Percentiles rank a stretch among this genome's conserved stretches.
phyloP scores from a whole-genome alignment of 2,329 filamentous ascomycete species.

The Tolypocladium cylindrosporum region DNA sequence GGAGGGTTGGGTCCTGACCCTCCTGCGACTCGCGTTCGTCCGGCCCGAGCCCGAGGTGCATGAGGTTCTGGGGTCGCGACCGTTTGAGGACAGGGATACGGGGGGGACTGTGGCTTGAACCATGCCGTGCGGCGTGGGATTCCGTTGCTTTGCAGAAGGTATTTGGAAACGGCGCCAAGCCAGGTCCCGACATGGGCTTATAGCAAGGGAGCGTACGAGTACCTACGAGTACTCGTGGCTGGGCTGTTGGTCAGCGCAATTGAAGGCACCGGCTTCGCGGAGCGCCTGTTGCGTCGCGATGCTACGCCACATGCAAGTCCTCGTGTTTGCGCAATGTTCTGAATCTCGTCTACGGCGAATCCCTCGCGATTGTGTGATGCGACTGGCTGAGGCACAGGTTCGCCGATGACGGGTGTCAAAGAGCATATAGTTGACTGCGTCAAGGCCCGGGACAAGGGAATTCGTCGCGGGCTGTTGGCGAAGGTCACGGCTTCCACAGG shows the following conservation, averaged over 20 bases:
- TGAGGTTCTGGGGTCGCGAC: not conserved
- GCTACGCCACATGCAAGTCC: not conserved
- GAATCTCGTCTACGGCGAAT: not conserved
- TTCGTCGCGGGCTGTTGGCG: not conserved
- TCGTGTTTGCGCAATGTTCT: not conserved
- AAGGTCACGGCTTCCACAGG: not conserved
- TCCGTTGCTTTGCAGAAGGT: not conserved
- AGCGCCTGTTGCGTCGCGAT: not conserved
- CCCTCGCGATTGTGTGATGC: not conserved
- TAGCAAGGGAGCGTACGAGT: too few species aligned
- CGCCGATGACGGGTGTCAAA: not conserved
- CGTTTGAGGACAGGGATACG: not conserved
- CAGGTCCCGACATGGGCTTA: not conserved
- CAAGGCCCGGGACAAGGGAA: not conserved
- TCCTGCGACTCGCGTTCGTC: constrained; percentile 3
- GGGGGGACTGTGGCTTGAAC: not conserved
- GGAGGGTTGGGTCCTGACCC: not conserved
- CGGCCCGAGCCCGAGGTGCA: constrained; percentile 1
- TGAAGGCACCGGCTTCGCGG: not conserved
- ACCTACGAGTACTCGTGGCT: not conserved
- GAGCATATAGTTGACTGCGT: not conserved
- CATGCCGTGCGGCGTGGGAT: not conserved
- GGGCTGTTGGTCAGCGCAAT: not conserved
- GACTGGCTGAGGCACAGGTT: not conserved
- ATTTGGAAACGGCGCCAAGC: not conserved